Evolutionary conservation across 768 basidiomycete species (phyloP).

Genomic region (Boletus vinaceobasis): DNA sequence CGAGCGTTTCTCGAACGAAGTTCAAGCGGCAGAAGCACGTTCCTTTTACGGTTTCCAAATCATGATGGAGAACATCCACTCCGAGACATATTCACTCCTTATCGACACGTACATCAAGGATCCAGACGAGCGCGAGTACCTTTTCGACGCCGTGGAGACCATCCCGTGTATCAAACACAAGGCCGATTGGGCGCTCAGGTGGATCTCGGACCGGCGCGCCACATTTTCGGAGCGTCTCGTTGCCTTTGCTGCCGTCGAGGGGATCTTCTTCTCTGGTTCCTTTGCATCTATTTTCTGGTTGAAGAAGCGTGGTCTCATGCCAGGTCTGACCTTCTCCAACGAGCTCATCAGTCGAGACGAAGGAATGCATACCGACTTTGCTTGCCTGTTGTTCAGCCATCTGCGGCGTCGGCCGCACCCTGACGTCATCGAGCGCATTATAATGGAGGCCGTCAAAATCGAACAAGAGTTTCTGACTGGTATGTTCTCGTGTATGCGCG

Average conservation of each 20-base stretch:
- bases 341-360: slow-evolving; percentile 95
- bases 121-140: slow-evolving; percentile 62
- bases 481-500: slow-evolving; percentile 23
- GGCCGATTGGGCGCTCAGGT: slow-evolving; percentile 91
- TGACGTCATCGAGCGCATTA: slow-evolving; percentile 63
- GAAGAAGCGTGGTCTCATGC: slow-evolving; percentile 96
- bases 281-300: slow-evolving; percentile 96
- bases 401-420: slow-evolving; percentile 77
- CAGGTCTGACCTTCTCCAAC: slow-evolving; percentile 93
- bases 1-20: slow-evolving; percentile 90
- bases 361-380: slow-evolving; percentile 96
- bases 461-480: slow-evolving; percentile 86
- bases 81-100: slow-evolving; percentile 93
- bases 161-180: slow-evolving; percentile 91
- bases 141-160: slow-evolving; percentile 92
- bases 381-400: slow-evolving; percentile 85
- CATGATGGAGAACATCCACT: slow-evolving; percentile 99
- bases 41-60: slow-evolving; percentile 99
- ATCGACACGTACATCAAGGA: slow-evolving; percentile 96
- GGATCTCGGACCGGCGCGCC: slow-evolving; percentile 81
- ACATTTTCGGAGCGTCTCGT: slow-evolving; percentile 87
- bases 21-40: slow-evolving; percentile 88
- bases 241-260: slow-evolving; percentile 96
- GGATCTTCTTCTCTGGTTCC: slow-evolving; percentile 94
- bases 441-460: slow-evolving; percentile 79